Base-by-base conservation (phyloP, 352 stramenopile species). In the Phytophthora brassicae region DNA sequence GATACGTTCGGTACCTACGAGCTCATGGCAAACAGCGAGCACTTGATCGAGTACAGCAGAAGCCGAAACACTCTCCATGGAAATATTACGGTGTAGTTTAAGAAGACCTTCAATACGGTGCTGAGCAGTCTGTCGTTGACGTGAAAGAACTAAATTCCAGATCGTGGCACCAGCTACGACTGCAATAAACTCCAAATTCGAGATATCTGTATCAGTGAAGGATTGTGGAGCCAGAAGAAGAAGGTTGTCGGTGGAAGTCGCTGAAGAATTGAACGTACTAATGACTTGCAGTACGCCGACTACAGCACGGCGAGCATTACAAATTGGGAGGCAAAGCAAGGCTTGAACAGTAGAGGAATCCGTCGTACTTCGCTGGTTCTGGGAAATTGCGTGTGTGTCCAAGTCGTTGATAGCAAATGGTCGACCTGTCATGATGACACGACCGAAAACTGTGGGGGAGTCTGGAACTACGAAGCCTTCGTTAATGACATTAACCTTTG, bases 81-180 rank as follows among this genome's bases (percentile, higher is more conserved):
- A 86, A 57, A 89, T 88, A 28, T 88, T 91, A 36, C 77, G 81
- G 20, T 89, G 77, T 17, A 91, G 56, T 51, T 87, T 87, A 6
- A 91, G 68, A 0, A 91, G 54, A 0, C 81, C 77, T 61, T 91
- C 77, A 55, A 91, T 89, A 22, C 81, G 81, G 29, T 75, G 77
- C 49, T 91, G 81, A 2, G 77, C 79, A 8, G 77, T 86, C 50
- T 89, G 81, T 0, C 75, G 79, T 44, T 89, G 79, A 13, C 75
- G 75, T 33, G 81, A 81, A 6, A 89, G 65, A 8, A 85, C 74
- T 9, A 89, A 31, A 23, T 91, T 89, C 81, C 79, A 91, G 44
- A 89, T 83, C 22, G 81, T 81, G 3, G 81, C 75, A 8, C 81
- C 79, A 1, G 79, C 72, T 19, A 88, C 74, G 8, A 90, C 65